phyloP scores from a whole-genome alignment of 1,139 yeast species.

The Zygosaccharomyces sapae region DNA sequence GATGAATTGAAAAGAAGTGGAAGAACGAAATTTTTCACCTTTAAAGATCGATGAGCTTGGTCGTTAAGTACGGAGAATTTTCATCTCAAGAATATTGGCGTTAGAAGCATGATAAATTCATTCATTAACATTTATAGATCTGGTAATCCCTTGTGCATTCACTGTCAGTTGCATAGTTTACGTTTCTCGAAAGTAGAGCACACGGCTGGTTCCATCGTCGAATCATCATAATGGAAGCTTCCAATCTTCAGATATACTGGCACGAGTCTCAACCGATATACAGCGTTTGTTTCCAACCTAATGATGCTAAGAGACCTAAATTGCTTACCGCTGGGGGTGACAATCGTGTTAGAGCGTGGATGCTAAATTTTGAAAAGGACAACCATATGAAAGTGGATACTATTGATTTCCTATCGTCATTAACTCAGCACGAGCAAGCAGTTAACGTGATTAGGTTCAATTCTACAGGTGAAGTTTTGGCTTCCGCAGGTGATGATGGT shows the following conservation, averaged over 20 bases:
- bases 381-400: slow-evolving; percentile 36
- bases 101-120: not conserved
- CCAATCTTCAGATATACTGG: slow-evolving; percentile 39
- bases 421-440: slow-evolving; percentile 87
- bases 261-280: slow-evolving; percentile 67
- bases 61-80: not conserved
- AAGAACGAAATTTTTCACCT: slow-evolving; percentile 1
- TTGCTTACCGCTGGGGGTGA: slow-evolving; percentile 95
- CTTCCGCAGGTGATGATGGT: slow-evolving; percentile 96
- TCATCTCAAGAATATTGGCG: not conserved
- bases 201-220: too few relatives aligned
- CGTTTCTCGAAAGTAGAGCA: too few relatives aligned
- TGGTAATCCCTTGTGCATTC: too few relatives aligned
- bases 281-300: slow-evolving; percentile 72
- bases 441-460: slow-evolving; percentile 84
- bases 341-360: slow-evolving; percentile 68
- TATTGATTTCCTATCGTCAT: slow-evolving; percentile 67
- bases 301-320: slow-evolving; percentile 34
- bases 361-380: slow-evolving; percentile 34
- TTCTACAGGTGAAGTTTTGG: slow-evolving; percentile 60
- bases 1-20: not conserved
- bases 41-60: not conserved
- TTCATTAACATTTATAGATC: too few relatives aligned
- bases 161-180: too few relatives aligned
- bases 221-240: slow-evolving; percentile 27